Base-by-base conservation (phyloP, 2,329 filamentous ascomycete genomes). In the Rhynchosporium graminicola region DNA sequence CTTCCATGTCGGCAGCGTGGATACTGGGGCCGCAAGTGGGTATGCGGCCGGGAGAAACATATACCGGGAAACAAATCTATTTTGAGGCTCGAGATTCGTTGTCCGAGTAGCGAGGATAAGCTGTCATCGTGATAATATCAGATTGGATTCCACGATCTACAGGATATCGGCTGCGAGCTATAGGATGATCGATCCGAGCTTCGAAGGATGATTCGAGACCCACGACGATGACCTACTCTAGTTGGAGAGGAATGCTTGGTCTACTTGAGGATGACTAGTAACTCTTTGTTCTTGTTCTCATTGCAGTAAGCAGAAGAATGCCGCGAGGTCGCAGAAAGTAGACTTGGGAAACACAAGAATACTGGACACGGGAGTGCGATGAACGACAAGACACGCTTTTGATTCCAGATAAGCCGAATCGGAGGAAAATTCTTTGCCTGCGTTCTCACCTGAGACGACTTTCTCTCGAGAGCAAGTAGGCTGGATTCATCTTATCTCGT, bases 11-110 rank as follows among this genome's bases (percentile, higher is more conserved):
- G 40, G 51, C 51, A 10, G 51, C 36, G 51, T 42, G 51, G 51
- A 38, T 42, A 20, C 26, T 42, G 50, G 36, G 20, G 33, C 40
- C 33, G 9, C 9, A 36, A 10, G 5, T 6, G 33, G 51, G 9
- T 20, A 54, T 38, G 20, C 20, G 15, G 33, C 40, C 51, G 51
- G 51, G 20, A 12, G 33, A 54, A 54, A 54, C 36, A 54, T 40
- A 26, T 12, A 20, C 51, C 51, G 51, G 51, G 20, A 42, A 42
- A 54, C 36, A 54, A 52, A 54, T 54, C 51, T 54, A 54, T 54
- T 54, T 54, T 36, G 33, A 54, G 51, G 50, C 15, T 38, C 33
- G 36, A 28, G 8, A 29, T 7, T 26, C 20, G 13, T 13, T 54
- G n/a, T 36, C 5, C 33, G 9, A 36, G 33, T 26, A 26, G 20